phyloP scores from a whole-genome alignment of 1,284 basidiomycete genomes.

The Volvariella surrecta region DNA sequence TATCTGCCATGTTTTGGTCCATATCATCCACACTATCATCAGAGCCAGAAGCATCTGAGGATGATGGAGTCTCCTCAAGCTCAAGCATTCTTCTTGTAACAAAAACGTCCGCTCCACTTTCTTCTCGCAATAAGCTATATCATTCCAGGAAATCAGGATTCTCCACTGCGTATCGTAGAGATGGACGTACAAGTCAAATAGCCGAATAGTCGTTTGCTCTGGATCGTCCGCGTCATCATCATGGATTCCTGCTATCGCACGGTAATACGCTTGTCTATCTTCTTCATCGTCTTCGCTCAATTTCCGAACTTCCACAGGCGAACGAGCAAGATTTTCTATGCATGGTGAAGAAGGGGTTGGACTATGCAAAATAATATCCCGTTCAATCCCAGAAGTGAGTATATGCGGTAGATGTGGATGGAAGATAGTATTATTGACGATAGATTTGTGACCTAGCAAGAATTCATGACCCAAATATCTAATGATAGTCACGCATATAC shows the following conservation, averaged over 20 bases:
- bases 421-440: conserved; percentile 64
- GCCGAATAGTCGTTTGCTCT: conserved; percentile 26
- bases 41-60: conserved; percentile 12
- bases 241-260: conserved; percentile 18
- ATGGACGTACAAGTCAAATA: conserved; percentile 44
- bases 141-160: conserved; percentile 3
- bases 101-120: conserved; percentile 44
- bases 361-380: conserved; percentile 59
- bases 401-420: conserved; percentile 64
- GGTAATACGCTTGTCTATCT: conserved; percentile 25
- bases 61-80: not conserved
- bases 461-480: conserved; percentile 1
- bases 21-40: conserved; percentile 14
- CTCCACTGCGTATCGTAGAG: not conserved
- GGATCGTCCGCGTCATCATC: conserved; percentile 22
- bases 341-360: conserved; percentile 46
- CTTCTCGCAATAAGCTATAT: conserved; percentile 37
- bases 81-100: conserved; percentile 22
- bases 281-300: conserved; percentile 26
- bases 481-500: conserved; percentile 7
- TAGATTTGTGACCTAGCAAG: conserved; percentile 57
- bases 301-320: conserved; percentile 37
- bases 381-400: conserved; percentile 65
- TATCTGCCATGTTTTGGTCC: conserved; percentile 5
- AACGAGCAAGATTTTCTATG: conserved; percentile 29